Conservation (phyloP, 1,284 basidiomycete species). For the Naganishia liquefaciens region DNA sequence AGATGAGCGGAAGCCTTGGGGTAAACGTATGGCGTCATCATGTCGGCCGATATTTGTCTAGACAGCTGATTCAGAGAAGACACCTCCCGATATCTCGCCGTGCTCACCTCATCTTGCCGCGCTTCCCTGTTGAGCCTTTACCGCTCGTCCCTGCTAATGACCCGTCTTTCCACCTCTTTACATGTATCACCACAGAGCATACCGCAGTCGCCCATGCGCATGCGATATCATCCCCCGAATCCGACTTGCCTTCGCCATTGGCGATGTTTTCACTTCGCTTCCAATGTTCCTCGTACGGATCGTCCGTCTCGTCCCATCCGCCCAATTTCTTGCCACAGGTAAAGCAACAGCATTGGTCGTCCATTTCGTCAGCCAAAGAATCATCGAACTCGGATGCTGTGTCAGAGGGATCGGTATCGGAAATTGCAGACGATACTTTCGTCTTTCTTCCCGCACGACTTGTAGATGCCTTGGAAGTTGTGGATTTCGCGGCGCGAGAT, state of each 20-base stretch:
- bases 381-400: constrained; percentile 23
- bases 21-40: constrained; percentile 4
- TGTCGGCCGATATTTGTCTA: constrained; percentile 27
- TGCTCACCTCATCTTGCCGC: constrained; percentile 1
- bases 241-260: constrained; percentile 45
- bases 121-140: background rate
- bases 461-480: background rate
- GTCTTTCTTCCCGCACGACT: constrained; percentile 2
- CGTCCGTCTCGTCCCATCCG: constrained; percentile 75
- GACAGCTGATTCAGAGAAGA: background rate
- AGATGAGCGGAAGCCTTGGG: constrained; percentile 60
- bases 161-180: constrained; percentile 32
- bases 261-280: constrained; percentile 56
- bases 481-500: constrained; percentile 36
- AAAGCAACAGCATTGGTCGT: constrained; percentile 62
- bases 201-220: constrained; percentile 76
- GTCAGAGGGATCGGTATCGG: constrained; percentile 35
- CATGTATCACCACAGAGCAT: constrained; percentile 61
- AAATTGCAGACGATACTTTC: constrained; percentile 1
- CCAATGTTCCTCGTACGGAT: constrained; percentile 73
- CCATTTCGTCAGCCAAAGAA: constrained; percentile 9
- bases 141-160: constrained; percentile 1
- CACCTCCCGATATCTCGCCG: background rate
- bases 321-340: constrained; percentile 71
- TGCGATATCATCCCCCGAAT: constrained; percentile 1